Percentiles rank a stretch among this genome's conserved stretches.
Conservation (phyloP, 345 rosid genomes). For the Salix exigua region DNA sequence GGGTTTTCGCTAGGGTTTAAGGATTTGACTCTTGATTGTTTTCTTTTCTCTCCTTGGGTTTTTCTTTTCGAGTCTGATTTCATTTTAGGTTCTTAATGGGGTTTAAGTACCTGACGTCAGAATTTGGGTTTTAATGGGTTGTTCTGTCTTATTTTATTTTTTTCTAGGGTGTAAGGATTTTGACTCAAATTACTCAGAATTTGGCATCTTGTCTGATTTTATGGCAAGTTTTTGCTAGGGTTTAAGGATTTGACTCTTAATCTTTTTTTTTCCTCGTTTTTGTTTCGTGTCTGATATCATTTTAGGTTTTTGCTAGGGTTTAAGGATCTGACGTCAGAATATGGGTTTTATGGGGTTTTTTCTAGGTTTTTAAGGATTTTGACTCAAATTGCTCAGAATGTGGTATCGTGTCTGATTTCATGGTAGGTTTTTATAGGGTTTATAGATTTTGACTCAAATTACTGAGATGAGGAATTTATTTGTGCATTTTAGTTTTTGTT, state of each 20-base stretch:
- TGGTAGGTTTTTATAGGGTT: not conserved
- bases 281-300: too few relatives aligned
- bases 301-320: not conserved
- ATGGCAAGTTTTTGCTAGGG: constrained; percentile 33
- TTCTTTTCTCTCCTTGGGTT: not conserved
- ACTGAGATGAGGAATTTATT: not conserved
- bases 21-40: constrained; percentile 4
- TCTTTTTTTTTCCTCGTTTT: too few relatives aligned
- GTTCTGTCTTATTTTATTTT: not conserved
- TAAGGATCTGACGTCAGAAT: not conserved
- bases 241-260: constrained; percentile 26
- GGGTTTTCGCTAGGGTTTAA: constrained; percentile 46
- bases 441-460: not conserved
- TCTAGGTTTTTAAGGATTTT: not conserved
- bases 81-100: not conserved
- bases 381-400: not conserved
- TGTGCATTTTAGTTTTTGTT: too few relatives aligned
- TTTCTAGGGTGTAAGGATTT: not conserved
- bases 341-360: not conserved
- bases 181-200: not conserved
- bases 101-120: not conserved
- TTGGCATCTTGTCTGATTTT: not conserved
- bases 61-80: not conserved
- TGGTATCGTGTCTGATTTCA: not conserved
- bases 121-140: not conserved